These are phyloP conservation scores for Phaeotremella skinneri DNA, from an alignment of 768 basidiomycete species.

Conservation along the genomic window DNA sequence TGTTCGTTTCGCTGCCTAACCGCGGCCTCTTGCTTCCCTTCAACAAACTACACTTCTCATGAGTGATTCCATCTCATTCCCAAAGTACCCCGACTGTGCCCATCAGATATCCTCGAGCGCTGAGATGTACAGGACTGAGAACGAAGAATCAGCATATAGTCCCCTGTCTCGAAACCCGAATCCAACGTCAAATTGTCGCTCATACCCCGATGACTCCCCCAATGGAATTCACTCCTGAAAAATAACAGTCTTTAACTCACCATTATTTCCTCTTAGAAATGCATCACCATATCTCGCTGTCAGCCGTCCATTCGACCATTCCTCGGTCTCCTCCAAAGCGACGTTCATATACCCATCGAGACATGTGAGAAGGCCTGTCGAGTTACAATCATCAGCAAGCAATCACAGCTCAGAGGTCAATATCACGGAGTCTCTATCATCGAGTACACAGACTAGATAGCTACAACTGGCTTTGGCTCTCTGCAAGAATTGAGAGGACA, in stretches of 20 bases:
- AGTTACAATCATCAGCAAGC: not conserved
- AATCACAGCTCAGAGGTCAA: slow-evolving; percentile 4
- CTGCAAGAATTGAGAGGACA: not conserved
- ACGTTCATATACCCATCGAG: slow-evolving; percentile 99
- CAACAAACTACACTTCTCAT: too few relatives aligned
- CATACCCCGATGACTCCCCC: not conserved
- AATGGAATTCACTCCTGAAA: not conserved
- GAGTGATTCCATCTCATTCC: not conserved
- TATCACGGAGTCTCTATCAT: too few relatives aligned
- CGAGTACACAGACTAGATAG: too few relatives aligned
- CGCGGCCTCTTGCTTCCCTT: too few relatives aligned
- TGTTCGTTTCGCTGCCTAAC: too few relatives aligned
- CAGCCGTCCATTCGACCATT: slow-evolving; percentile 80
- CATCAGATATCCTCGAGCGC: slow-evolving; percentile 43
- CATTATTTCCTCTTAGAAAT: slow-evolving; percentile 63
- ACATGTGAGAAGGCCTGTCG: slow-evolving; percentile 81
- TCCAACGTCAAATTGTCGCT: too few relatives aligned
- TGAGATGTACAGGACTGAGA: slow-evolving; percentile 48
- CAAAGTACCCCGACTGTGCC: not conserved
- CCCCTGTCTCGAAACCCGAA: too few relatives aligned
- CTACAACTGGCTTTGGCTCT: too few relatives aligned
- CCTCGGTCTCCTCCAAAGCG: slow-evolving; percentile 93
- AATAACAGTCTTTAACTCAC: slow-evolving; percentile 21
- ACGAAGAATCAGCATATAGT: not conserved
- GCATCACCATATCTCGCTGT: slow-evolving; percentile 92